phyloP scores from a whole-genome alignment of 2,329 filamentous ascomycete genomes.

The Fusarium miscanthi region DNA sequence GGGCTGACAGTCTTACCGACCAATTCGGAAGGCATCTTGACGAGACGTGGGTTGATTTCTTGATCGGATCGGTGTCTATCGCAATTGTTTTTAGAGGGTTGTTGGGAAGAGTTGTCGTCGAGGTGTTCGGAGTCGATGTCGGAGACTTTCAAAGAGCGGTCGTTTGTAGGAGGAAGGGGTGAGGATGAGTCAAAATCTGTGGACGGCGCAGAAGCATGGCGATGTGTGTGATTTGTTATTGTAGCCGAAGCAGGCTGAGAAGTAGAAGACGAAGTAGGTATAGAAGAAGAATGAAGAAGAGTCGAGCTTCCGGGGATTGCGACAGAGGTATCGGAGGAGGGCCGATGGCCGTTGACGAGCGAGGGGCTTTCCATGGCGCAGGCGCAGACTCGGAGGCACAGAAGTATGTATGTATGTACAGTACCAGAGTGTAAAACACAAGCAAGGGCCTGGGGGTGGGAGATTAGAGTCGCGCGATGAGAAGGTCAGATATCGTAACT shows the following conservation, averaged over 20 bases:
- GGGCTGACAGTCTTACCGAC: constrained; percentile 84
- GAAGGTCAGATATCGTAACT: constrained; percentile 46
- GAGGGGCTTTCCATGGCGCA: constrained; percentile 42
- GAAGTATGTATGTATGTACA: constrained; percentile 7
- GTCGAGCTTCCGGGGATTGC: constrained; percentile 11
- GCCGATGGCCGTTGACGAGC: constrained; percentile 44
- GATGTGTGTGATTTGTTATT: constrained; percentile 31
- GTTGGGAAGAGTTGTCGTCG: constrained; percentile 34
- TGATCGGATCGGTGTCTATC: constrained; percentile 63
- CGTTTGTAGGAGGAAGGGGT: constrained; percentile 20
- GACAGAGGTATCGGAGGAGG: constrained; percentile 33
- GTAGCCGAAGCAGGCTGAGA: constrained; percentile 11
- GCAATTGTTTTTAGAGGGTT: constrained; percentile 58
- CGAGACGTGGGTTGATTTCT: constrained; percentile 60
- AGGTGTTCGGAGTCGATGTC: constrained; percentile 12
- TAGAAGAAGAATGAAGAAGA: constrained; percentile 18
- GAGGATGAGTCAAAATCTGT: constrained; percentile 18
- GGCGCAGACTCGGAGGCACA: constrained; percentile 3
- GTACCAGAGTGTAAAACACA: background rate
- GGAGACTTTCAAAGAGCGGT: constrained; percentile 31
- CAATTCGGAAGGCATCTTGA: constrained; percentile 72
- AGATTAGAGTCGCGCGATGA: constrained; percentile 45
- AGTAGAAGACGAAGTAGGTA: constrained; percentile 28
- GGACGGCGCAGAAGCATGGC: constrained; percentile 33
- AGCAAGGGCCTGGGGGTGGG: constrained; percentile 29